Percentiles rank a stretch among this genome's conserved stretches.
Conservation (phyloP, 2,329 filamentous ascomycete genomes). For the Epichloe sp. region DNA sequence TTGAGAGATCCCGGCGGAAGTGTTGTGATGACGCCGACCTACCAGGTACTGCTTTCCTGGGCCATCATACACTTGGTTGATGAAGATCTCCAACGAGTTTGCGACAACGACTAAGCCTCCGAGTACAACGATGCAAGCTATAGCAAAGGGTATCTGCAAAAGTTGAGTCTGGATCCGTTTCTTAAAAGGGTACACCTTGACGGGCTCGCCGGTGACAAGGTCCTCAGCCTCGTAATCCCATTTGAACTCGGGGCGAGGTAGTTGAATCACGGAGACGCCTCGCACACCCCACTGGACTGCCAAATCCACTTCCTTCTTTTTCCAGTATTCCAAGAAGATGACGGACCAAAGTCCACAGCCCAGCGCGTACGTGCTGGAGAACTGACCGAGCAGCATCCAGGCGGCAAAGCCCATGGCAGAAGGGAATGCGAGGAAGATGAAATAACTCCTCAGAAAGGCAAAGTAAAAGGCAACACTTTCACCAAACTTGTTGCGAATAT, state of each 20-base stretch:
- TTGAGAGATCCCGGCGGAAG: neutral
- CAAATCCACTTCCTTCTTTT: conserved; percentile 78
- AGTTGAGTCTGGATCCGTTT: conserved; percentile 68
- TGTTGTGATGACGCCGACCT: conserved; percentile 16
- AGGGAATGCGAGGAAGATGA: conserved; percentile 71
- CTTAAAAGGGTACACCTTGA: conserved; percentile 61
- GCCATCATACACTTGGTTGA: conserved; percentile 84
- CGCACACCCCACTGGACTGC: conserved; percentile 80
- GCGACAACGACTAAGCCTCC: conserved; percentile 74
- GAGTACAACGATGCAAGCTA: conserved; percentile 57
- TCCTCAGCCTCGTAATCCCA: conserved; percentile 69
- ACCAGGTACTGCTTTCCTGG: conserved; percentile 77
- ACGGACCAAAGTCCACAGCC: conserved; percentile 76
- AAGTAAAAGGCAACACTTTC: conserved; percentile 86
- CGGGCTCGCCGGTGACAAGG: conserved; percentile 65
- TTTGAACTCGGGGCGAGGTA: conserved; percentile 61
- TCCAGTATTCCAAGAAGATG: conserved; percentile 91
- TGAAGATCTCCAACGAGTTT: conserved; percentile 90
- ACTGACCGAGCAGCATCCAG: conserved; percentile 75
- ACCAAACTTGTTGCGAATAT: conserved; percentile 64
- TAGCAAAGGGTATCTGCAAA: conserved; percentile 72
- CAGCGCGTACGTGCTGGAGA: conserved; percentile 68
- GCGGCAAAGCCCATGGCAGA: conserved; percentile 62
- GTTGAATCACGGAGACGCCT: conserved; percentile 70
- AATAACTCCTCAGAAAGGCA: conserved; percentile 85